Conservation (phyloP, 2,329 filamentous ascomycete species). For the Bretziella fagacearum region DNA sequence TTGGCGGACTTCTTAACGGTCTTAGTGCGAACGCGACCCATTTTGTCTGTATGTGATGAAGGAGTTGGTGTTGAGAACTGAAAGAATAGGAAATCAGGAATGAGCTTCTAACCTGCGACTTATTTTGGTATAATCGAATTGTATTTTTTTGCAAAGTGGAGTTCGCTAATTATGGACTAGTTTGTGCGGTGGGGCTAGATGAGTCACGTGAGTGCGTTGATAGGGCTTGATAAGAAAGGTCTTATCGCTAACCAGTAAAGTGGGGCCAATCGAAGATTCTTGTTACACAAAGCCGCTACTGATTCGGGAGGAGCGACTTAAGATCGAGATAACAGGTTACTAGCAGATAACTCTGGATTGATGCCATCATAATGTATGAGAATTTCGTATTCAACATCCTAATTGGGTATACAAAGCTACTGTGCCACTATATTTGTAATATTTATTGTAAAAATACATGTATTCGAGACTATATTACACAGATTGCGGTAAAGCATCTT, state of each 20-base stretch:
- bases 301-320: too few species aligned
- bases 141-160: neutral
- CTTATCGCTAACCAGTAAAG: too few species aligned
- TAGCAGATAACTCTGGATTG: too few species aligned
- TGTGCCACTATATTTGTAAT: neutral
- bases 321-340: too few species aligned
- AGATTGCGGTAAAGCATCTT: neutral
- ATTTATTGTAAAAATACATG: conserved; percentile 13
- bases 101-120: neutral
- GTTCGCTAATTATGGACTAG: neutral
- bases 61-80: conserved; percentile 20
- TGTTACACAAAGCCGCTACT: too few species aligned
- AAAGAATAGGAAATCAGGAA: neutral
- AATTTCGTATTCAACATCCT: too few species aligned
- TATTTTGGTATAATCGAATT: conserved; percentile 10
- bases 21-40: conserved; percentile 56
- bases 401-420: neutral
- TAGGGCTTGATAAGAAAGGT: too few species aligned
- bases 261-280: too few species aligned
- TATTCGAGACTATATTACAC: conserved; percentile 14
- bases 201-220: conserved; percentile 12
- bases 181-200: conserved; percentile 10
- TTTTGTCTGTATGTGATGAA: conserved; percentile 37
- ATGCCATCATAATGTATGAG: too few species aligned
- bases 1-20: conserved; percentile 72